phyloP scores from a whole-genome alignment of 176 grass and related monocot species.

The Aegilops tauschii region DNA sequence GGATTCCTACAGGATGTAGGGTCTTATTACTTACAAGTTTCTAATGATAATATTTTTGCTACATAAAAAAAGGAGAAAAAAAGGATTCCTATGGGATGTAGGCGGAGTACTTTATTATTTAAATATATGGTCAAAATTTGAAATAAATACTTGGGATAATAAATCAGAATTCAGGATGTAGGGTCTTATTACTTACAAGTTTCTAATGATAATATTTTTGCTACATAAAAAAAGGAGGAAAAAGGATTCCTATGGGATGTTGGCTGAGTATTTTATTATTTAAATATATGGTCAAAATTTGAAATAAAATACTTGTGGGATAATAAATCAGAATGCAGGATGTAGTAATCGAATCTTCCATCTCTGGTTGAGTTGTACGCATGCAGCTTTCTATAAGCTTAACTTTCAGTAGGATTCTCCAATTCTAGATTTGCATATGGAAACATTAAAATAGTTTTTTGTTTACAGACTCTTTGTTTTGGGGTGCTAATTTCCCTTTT shows the following conservation, averaged over 20 bases:
- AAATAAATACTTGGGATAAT: background rate
- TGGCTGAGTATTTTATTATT: too few relatives aligned
- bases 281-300: too few relatives aligned
- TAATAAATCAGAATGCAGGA: background rate
- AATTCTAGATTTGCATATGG: background rate
- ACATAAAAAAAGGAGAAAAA: background rate
- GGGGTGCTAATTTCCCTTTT: background rate
- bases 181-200: too few relatives aligned
- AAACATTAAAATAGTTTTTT: background rate
- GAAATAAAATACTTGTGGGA: background rate
- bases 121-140: background rate
- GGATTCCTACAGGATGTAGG: too few relatives aligned
- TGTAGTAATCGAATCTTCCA: background rate
- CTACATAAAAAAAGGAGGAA: background rate
- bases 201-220: too few relatives aligned
- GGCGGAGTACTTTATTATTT: background rate
- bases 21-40: too few relatives aligned
- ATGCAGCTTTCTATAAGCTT: constrained; percentile 3
- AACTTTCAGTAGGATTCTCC: background rate
- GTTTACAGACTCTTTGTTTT: background rate
- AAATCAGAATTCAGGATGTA: background rate
- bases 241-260: too few relatives aligned
- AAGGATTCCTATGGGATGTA: too few relatives aligned
- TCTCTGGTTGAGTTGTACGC: background rate
- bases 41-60: too few relatives aligned